Evolutionary conservation across 225 moss, liverwort and hornwort species (phyloP), one percentile per base, ranked within the genome.

Genomic region (Anthoceros angustus): DNA sequence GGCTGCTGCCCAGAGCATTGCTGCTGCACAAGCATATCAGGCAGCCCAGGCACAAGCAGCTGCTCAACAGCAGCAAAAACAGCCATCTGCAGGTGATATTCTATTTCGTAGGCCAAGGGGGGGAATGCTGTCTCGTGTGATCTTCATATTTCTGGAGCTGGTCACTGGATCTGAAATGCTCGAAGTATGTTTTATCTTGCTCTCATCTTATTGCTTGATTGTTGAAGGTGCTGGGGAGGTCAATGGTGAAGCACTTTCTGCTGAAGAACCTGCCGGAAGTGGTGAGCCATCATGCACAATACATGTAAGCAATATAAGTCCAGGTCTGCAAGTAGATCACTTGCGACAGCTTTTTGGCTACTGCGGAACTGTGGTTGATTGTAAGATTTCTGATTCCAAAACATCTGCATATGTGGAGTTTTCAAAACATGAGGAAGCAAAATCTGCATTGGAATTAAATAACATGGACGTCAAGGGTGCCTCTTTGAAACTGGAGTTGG

Each of bases 1-100:
- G 95, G 95, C 95, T 62, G 95, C 95, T 55, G 95, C 95, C 43
- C 92, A 98, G 76, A 98, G 95, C 78, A 98, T 98, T 77, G 95
- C 95, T 40, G 95, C 95, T 2, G 95, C 95, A n/a, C 92, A 98
- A 42, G 95, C 95, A 39, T 98, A 92, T 62, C 95, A 89, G 73
- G 95, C 84, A 55, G 84, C 92, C 18, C 55, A 55, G 23, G 55
- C 55, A 55, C 88, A 88, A 73, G 90, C 87, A 45, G 86, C 88
- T 62, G 87, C 88, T 42, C 85, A 88, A 64, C 85, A 89, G 84
- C 91, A 79, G 84, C 81, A 64, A 77, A 76, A 50, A 77, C 77
- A 5, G 64, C 86, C 78, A 25, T 45, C 39, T 68, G 25, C 24
- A 32, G 39, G 39, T 68, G 32, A 61, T 39, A 21, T 26, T 50